These are phyloP conservation scores for Aspergillus sp. DNA, from an alignment of 2,329 filamentous ascomycete genomes.

Conservation along the genomic window DNA sequence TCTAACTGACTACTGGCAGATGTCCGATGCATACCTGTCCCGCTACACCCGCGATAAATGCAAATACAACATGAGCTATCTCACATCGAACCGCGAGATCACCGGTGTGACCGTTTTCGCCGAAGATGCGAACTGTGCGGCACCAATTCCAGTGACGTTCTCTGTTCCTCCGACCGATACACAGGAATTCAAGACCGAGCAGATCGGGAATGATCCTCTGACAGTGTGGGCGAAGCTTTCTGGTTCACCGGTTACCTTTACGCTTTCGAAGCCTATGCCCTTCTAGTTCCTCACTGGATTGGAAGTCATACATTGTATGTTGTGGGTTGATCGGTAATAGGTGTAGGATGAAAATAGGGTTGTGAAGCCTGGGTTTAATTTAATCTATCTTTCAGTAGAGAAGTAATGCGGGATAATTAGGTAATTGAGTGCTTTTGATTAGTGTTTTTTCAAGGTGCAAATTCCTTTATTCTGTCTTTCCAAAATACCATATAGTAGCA, in stretches of 20 bases:
- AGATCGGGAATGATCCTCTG: constrained; percentile 49
- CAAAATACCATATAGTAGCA: not conserved
- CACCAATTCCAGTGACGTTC: constrained; percentile 50
- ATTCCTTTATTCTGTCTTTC: not conserved
- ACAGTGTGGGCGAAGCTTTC: constrained; percentile 46
- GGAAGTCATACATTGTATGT: too few relatives aligned
- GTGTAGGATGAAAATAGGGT: too few relatives aligned
- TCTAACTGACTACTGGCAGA: constrained; percentile 14
- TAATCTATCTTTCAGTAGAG: too few relatives aligned
- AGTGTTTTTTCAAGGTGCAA: not conserved
- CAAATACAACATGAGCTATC: constrained; percentile 44
- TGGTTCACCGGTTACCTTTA: constrained; percentile 42
- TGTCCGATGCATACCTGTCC: constrained; percentile 46
- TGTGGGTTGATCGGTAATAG: too few relatives aligned
- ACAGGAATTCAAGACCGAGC: constrained; percentile 42
- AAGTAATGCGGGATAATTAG: too few relatives aligned
- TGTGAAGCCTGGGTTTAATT: too few relatives aligned
- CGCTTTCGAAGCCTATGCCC: constrained; percentile 32
- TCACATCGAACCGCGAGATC: constrained; percentile 40
- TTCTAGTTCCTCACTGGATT: constrained; percentile 11
- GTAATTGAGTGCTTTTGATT: not conserved
- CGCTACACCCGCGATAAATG: constrained; percentile 51
- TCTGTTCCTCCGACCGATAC: constrained; percentile 40
- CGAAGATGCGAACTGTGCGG: constrained; percentile 45
- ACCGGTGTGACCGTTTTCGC: constrained; percentile 46